Percentiles rank a stretch among this genome's conserved stretches.
These are phyloP conservation scores for Ramularia endophylla DNA, from an alignment of 2,329 filamentous ascomycete species.

Conservation along the genomic window DNA sequence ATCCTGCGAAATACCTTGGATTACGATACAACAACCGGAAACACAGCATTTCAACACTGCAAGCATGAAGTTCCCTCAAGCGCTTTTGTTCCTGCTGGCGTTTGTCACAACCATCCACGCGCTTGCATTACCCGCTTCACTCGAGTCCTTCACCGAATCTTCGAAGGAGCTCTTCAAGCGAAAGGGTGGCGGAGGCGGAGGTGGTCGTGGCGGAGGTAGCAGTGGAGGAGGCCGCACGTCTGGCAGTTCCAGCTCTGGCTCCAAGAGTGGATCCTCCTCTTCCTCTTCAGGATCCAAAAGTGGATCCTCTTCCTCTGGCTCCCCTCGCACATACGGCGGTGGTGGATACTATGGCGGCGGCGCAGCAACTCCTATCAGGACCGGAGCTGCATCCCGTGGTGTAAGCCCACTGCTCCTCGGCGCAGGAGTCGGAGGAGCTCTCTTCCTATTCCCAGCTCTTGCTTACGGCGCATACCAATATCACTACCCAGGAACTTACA, in stretches of 20 bases:
- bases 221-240: slow-evolving; percentile 11
- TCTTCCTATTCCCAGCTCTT: slow-evolving; percentile 55
- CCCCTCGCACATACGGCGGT: slow-evolving; percentile 52
- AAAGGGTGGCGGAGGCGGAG: slow-evolving; percentile 42
- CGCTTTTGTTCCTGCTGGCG: slow-evolving; percentile 24
- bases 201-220: slow-evolving; percentile 38
- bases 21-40: slow-evolving; percentile 1
- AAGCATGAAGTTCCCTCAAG: slow-evolving; percentile 26
- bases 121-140: slow-evolving; percentile 25
- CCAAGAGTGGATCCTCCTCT: slow-evolving; percentile 5
- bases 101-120: slow-evolving; percentile 29
- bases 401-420: slow-evolving; percentile 52
- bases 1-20: neutral
- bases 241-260: neutral
- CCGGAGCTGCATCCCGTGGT: slow-evolving; percentile 36
- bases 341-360: slow-evolving; percentile 64
- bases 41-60: slow-evolving; percentile 6
- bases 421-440: slow-evolving; percentile 35
- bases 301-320: slow-evolving; percentile 42
- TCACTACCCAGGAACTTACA: slow-evolving; percentile 53
- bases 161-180: slow-evolving; percentile 38
- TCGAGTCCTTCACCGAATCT: slow-evolving; percentile 30
- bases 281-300: slow-evolving; percentile 15
- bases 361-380: slow-evolving; percentile 57
- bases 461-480: slow-evolving; percentile 63